A percentile compares a stretch with the other conserved stretches of the same genome.
Evolutionary conservation across 2,329 filamentous ascomycete species (phyloP).

Genomic region (Ramularia collo-cygni): DNA sequence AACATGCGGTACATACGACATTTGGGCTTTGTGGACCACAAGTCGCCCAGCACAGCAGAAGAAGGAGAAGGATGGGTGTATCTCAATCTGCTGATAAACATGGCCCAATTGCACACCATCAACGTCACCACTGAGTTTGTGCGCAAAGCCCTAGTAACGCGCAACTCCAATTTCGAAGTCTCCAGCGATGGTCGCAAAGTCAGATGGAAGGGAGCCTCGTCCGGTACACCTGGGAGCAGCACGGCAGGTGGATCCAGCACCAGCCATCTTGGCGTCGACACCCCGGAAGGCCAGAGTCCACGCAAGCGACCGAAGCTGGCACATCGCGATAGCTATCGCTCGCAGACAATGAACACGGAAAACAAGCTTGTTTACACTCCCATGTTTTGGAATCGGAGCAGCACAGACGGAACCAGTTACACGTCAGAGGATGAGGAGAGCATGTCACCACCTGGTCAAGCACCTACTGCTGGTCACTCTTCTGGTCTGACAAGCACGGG

Average conservation of each 20-base stretch:
- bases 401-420: constrained; percentile 34
- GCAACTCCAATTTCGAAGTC: constrained; percentile 69
- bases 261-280: constrained; percentile 13
- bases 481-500: constrained; percentile 42
- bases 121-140: constrained; percentile 76
- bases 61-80: constrained; percentile 76
- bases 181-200: constrained; percentile 72
- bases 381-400: constrained; percentile 42
- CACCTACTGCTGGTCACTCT: constrained; percentile 29
- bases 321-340: constrained; percentile 15
- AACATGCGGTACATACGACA: constrained; percentile 77
- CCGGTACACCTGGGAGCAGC: constrained; percentile 56
- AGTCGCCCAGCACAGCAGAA: constrained; percentile 46
- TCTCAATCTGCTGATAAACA: constrained; percentile 69
- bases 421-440: constrained; percentile 31
- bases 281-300: constrained; percentile 20
- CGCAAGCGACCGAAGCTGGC: constrained; percentile 26
- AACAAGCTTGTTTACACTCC: constrained; percentile 40
- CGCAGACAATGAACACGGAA: constrained; percentile 11
- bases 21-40: constrained; percentile 56
- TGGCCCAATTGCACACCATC: constrained; percentile 79
- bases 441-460: constrained; percentile 27
- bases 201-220: constrained; percentile 65
- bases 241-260: constrained; percentile 36
- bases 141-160: constrained; percentile 60